Evolutionary conservation across 352 stramenopile genomes (phyloP), one percentile per base, ranked within the genome.

Genomic region (Phytophthora sp.): DNA sequence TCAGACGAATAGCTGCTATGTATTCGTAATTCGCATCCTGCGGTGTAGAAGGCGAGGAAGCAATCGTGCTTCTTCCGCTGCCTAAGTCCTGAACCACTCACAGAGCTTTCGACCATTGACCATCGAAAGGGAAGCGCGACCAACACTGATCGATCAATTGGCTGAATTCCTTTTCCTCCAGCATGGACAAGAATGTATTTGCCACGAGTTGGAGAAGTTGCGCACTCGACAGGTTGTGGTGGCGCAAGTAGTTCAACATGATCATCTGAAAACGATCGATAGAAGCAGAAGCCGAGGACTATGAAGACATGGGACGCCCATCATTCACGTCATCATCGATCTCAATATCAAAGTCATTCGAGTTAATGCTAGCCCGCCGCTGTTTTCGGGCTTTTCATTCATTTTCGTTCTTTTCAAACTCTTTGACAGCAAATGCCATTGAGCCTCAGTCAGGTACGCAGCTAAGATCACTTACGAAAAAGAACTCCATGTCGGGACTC

Each of bases 381-480:
- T 73, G 71, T 35, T 50, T 73, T 5, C 53, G n/a, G 26, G 53
- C 20, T 32, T 76, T 76, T 0, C 79, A 66, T 23, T 70, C 70
- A 15, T 64, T 62, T 5, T 72, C 68, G 45, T 77, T 65, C 52
- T 87, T 91, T 45, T 89, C 77, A 34, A 76, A 91, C 54, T 89
- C 79, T 43, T 85, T 1, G 79, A 79, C 12, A 91, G 37, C 28
- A 90, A 37, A n/a, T 70, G 68, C 74, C 81, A 92, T 34, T 92
- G 83, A 13, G 88, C 75, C 20, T 89, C 74, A 5, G 68, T 88
- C 35, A 92, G 26, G 44, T 83, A 88, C 1, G 51, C 62, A 0
- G 81, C 78, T 7, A 92, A 39, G 37, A n/a, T 92, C 83, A 24
- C 71, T 87, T 15, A 92, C 49, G 49, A 92, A 92, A 45, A 89